Base-by-base conservation (phyloP, 1,284 basidiomycete species). In the Heterobasidion annosum region DNA sequence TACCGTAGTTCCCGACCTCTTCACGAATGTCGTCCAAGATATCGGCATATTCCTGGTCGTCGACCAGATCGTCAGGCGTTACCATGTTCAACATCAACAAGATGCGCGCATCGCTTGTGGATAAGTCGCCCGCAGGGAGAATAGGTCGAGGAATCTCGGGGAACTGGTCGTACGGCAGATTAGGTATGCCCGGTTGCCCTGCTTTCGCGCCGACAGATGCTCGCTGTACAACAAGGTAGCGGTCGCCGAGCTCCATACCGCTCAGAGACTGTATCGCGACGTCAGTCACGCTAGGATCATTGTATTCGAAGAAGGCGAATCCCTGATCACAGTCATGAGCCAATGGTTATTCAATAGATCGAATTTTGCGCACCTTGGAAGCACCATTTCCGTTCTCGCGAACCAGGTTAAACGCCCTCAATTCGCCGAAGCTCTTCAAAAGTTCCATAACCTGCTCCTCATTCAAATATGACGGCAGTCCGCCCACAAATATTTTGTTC, bases 31-130 rank as follows among this genome's bases (percentile, higher is more conserved):
- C 96, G 65, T 97, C 93, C 59, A 92, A 83, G 55, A 99, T 85
- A 62, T 99, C 96, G 16, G 82, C 82, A 67, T 97, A 99, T 65
- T 99, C 96, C 58, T 86, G 76, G 68, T 98, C 96, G 65, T 95
- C 88, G 32, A 81, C 71, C 54, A 99, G 80, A 67, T 99, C 96
- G 55, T 99, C 96, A 2, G 91, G 72, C 0, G 91, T 92, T 59
- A 99, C 94, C 97, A 99, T 99, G 79, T 99, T 99, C 65, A 99
- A 77, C 87, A 99, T 91, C 65, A 98, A 86, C 66, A 99, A 81
- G 66, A 96, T 94, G 46, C 90, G 84, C 13, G 87, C 83, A 47
- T 86, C 78, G 10, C 70, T 71, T 34, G 71, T 71, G 48, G 76
- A 77, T 52, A 75, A 73, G 61, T 87, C 82, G 55, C 84, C 84